Evolutionary conservation across 805 yeast species (phyloP).

Genomic region (Metahyphopichia silvanorum): DNA sequence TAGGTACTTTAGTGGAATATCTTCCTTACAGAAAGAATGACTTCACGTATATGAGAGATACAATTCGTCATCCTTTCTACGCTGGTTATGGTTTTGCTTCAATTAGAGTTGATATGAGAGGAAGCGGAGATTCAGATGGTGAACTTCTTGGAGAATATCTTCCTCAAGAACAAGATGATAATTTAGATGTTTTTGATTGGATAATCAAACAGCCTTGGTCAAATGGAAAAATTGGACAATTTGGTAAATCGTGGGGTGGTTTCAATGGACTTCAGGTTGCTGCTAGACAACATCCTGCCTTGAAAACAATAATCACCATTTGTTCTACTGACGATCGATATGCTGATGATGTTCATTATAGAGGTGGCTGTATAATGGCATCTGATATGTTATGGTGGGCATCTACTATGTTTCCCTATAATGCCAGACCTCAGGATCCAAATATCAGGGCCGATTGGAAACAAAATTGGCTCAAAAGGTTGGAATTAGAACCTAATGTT

Average conservation of each 20-base stretch:
- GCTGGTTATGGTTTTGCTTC: conserved; percentile 47
- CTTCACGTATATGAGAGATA: conserved; percentile 42
- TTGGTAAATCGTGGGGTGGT: conserved; percentile 51
- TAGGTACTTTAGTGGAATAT: conserved; percentile 42
- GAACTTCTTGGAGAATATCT: conserved; percentile 40
- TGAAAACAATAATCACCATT: conserved; percentile 40
- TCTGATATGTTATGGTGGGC: conserved; percentile 52
- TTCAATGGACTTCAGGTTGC: conserved; percentile 46
- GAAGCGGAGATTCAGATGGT: conserved; percentile 42
- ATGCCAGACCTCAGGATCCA: conserved; percentile 47
- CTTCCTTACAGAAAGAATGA: conserved; percentile 46
- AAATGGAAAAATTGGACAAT: conserved; percentile 44
- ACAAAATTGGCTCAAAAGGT: conserved; percentile 37
- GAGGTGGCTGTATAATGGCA: conserved; percentile 45
- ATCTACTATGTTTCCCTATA: conserved; percentile 42
- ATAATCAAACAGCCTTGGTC: conserved; percentile 39
- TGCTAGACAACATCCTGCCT: conserved; percentile 44
- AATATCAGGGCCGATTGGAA: conserved; percentile 39
- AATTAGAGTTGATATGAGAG: conserved; percentile 46
- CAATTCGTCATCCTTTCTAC: conserved; percentile 44
- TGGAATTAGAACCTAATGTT: conserved; percentile 38
- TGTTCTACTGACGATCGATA: conserved; percentile 49
- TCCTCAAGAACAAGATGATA: conserved; percentile 43
- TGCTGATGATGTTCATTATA: conserved; percentile 47
- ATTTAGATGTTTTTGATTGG: conserved; percentile 42